Evolutionary conservation across 1,284 basidiomycete genomes (phyloP), one percentile per base, ranked within the genome.

Genomic region (Exobasidium cylindrosporum): DNA sequence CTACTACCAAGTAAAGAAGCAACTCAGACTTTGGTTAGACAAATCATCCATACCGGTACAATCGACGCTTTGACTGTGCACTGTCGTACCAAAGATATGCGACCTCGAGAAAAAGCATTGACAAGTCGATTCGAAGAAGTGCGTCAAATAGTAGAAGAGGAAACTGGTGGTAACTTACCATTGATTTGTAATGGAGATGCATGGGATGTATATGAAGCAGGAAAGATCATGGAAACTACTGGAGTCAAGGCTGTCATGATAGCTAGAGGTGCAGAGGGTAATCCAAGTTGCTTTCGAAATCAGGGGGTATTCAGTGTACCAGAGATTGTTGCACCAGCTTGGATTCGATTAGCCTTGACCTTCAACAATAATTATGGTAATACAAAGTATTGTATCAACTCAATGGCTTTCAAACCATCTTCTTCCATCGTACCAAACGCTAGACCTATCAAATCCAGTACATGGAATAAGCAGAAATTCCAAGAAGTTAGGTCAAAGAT

Each of bases 131-230:
- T 99, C 73, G 83, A 83, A 52, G 92, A 93, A 71, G 89, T 97
- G 64, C 91, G 93, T 7, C 85, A 90, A 4, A 89, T 88, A 72
- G 89, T 91, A 32, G 60, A 66, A 0, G 86, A 84, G 69, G 69
- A 82, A 80, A 58, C 79, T 74, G 63, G 68, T 69, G 62, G 74
- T 77, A 58, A 88, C 86, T 14, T 97, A 24, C 88, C 93, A 0
- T 87, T 98, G 13, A 85, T 93, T 35, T 91, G 91, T 81, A 99
- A 99, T 80, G 96, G 96, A 0, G 95, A 99, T 80, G 95, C 92
- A 67, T 83, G 86, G 58, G 88, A 88, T 1, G 88, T 85, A 78
- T 84, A 88, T 62, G 92, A 95, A 73, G 89, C 89, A 56, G 86
- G 87, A 61, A 83, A 86, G 49, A 86, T 96, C 62, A 86, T 88